Conservation (phyloP, 2,329 filamentous ascomycete species). For the Onygenales sp. region DNA sequence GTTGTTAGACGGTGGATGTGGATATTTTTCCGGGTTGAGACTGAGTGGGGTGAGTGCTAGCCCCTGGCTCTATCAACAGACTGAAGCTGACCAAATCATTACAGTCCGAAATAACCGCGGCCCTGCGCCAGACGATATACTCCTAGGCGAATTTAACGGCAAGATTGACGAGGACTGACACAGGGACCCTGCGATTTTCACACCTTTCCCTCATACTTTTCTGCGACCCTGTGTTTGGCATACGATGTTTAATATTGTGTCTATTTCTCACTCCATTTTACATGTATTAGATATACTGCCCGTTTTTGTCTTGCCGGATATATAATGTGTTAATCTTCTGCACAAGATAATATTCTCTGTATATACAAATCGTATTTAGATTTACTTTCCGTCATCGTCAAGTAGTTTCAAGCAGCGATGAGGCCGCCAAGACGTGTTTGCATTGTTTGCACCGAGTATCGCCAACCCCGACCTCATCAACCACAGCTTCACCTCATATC, state of each 20-base stretch:
- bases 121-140: constrained; percentile 57
- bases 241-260: too few species aligned
- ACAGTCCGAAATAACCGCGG: constrained; percentile 45
- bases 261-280: not conserved
- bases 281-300: not conserved
- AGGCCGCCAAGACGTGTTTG: too few species aligned
- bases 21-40: constrained; percentile 94
- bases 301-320: not conserved
- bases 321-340: too few species aligned
- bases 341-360: too few species aligned
- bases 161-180: constrained; percentile 53
- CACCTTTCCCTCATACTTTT: not conserved
- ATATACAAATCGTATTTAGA: too few species aligned
- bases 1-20: constrained; percentile 86
- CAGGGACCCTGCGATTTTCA: not conserved
- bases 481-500: too few species aligned
- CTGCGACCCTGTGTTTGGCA: not conserved
- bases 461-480: too few species aligned
- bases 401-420: too few species aligned
- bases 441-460: too few species aligned
- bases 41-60: constrained; percentile 64
- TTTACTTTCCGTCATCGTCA: too few species aligned
- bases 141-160: constrained; percentile 62
- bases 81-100: not conserved
- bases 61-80: not conserved